phyloP scores from a whole-genome alignment of 495 filamentous ascomycete species.

The Collariella sp. region DNA sequence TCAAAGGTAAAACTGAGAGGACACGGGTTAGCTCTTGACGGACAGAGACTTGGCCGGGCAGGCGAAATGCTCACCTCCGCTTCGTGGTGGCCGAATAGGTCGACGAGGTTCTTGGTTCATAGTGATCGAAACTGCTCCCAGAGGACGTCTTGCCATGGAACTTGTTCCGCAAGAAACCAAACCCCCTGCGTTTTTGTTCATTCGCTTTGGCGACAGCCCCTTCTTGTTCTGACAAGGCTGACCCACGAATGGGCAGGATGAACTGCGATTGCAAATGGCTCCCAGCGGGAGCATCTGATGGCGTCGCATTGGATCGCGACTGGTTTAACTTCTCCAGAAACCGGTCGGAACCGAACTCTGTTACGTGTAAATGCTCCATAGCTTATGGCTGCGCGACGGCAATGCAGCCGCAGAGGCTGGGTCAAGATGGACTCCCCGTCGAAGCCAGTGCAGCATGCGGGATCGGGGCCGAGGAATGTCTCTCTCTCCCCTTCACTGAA shows the following conservation, averaged over 20 bases:
- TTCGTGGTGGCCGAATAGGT: conserved; percentile 9
- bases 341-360: conserved; percentile 50
- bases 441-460: conserved; percentile 7
- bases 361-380: conserved; percentile 49
- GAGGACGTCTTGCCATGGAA: conserved; percentile 21
- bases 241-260: conserved; percentile 34
- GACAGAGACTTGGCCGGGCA: not conserved
- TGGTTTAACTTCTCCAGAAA: conserved; percentile 45
- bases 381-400: conserved; percentile 13
- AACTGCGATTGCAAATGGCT: conserved; percentile 26
- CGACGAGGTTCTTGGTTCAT: conserved; percentile 16
- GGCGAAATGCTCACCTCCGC: conserved; percentile 15
- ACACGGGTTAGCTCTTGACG: conserved; percentile 8
- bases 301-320: conserved; percentile 23
- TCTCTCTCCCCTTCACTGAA: conserved; percentile 29
- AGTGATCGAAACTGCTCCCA: conserved; percentile 6
- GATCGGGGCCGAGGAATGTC: conserved; percentile 4
- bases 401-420: conserved; percentile 16
- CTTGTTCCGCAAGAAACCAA: conserved; percentile 20
- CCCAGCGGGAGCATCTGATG: conserved; percentile 11
- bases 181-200: conserved; percentile 31
- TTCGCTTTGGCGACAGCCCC: conserved; percentile 13
- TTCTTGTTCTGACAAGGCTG: conserved; percentile 22
- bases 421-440: conserved; percentile 16
- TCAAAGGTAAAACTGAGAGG: conserved; percentile 34